Evolutionary conservation across 2,329 filamentous ascomycete genomes (phyloP).

Genomic region (Aspergillus tubingensis): DNA sequence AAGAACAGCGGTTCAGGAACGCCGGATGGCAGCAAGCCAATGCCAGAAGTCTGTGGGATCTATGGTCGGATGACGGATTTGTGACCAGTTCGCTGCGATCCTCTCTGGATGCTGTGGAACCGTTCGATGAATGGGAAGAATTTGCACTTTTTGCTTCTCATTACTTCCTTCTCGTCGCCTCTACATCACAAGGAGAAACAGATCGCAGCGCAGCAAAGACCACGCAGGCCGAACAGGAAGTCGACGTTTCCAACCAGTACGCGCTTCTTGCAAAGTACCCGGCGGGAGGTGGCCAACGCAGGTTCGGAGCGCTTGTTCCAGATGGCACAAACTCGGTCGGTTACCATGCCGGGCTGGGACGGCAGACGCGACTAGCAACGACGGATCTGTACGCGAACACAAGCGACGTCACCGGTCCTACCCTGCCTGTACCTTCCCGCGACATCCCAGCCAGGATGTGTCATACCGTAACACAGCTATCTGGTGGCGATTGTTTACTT

Average conservation of each 20-base stretch:
- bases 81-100: constrained; percentile 61
- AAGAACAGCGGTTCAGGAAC: constrained; percentile 66
- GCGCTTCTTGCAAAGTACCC: constrained; percentile 25
- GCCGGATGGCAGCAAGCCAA: constrained; percentile 68
- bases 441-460: constrained; percentile 61
- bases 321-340: constrained; percentile 34
- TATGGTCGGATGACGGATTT: constrained; percentile 73
- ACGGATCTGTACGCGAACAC: constrained; percentile 51
- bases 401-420: constrained; percentile 50
- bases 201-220: neutral
- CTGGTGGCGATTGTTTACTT: constrained; percentile 61
- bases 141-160: constrained; percentile 82
- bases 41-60: constrained; percentile 74
- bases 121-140: constrained; percentile 96
- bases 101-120: constrained; percentile 69
- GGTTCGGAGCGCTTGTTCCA: constrained; percentile 62
- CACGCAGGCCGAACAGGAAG: neutral
- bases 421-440: constrained; percentile 47
- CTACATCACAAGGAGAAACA: constrained; percentile 31
- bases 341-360: constrained; percentile 46
- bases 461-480: constrained; percentile 71
- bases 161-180: constrained; percentile 76
- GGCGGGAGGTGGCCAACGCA: constrained; percentile 52
- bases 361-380: constrained; percentile 51
- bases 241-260: constrained; percentile 18